Conservation (phyloP, 106 monocot genomes). For the Acanthochlamys bracteata region DNA sequence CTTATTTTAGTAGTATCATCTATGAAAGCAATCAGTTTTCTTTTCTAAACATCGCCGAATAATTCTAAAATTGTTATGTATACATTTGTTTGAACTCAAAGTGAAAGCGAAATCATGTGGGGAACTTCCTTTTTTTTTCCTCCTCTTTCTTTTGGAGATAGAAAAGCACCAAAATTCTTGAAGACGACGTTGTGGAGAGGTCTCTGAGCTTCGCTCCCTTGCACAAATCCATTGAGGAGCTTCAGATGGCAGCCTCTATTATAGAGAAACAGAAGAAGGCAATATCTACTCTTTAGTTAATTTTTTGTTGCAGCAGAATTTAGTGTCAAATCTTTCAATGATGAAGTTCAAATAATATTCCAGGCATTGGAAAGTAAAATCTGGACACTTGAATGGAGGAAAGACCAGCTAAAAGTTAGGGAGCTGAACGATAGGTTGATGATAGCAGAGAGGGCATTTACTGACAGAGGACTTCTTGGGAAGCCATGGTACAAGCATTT, state of each 20-base stretch:
- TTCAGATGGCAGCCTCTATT: slow-evolving; percentile 35
- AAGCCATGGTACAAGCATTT: slow-evolving; percentile 75
- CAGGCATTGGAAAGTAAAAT: slow-evolving; percentile 35
- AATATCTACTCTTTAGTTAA: neutral
- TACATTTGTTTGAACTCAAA: too few relatives aligned
- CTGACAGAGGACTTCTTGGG: slow-evolving; percentile 37
- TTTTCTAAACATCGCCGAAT: too few relatives aligned
- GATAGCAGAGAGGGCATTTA: slow-evolving; percentile 78
- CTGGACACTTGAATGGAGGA: slow-evolving; percentile 24
- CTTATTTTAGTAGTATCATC: too few relatives aligned
- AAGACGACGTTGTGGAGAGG: slow-evolving; percentile 21
- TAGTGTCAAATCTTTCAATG: neutral
- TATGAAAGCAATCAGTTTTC: too few relatives aligned
- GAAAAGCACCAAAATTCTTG: slow-evolving; percentile 30
- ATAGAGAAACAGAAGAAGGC: slow-evolving; percentile 48
- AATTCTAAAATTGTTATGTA: too few relatives aligned
- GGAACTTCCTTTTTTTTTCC: neutral
- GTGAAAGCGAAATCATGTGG: too few relatives aligned
- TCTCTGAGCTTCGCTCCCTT: slow-evolving; percentile 42
- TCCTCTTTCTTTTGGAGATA: slow-evolving; percentile 8
- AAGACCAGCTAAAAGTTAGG: slow-evolving; percentile 31
- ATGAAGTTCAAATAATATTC: neutral
- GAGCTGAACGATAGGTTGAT: slow-evolving; percentile 67
- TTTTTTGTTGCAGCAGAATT: neutral
- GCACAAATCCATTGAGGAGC: slow-evolving; percentile 44